Evolutionary conservation across 2,329 filamentous ascomycete genomes (phyloP).

Genomic region (Exophiala viscosa): DNA sequence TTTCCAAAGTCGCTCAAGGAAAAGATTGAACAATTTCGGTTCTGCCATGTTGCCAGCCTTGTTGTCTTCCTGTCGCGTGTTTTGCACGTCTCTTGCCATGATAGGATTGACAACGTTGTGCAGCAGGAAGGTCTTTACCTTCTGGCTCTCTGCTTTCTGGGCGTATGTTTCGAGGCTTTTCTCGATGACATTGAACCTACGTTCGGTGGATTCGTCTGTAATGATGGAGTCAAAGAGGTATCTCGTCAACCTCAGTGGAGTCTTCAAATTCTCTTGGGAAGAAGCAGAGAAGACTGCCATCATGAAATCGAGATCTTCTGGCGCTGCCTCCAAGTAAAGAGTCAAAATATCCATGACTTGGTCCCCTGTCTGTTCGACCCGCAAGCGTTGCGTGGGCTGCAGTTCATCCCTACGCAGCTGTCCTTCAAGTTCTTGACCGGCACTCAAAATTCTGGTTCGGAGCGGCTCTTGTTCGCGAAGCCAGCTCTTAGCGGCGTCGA

Average conservation of each 20-base stretch:
- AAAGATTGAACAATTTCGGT: conserved; percentile 77
- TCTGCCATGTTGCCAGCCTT: conserved; percentile 74
- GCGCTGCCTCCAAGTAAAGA: conserved; percentile 69
- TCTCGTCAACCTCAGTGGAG: conserved; percentile 68
- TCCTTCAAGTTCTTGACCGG: conserved; percentile 74
- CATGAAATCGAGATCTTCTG: conserved; percentile 74
- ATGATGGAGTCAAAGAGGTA: conserved; percentile 87
- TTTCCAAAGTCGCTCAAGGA: conserved; percentile 92
- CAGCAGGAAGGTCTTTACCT: conserved; percentile 87
- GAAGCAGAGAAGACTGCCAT: conserved; percentile 81
- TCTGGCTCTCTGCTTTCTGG: conserved; percentile 72
- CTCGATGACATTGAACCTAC: conserved; percentile 76
- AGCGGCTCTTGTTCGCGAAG: conserved; percentile 53
- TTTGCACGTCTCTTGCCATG: conserved; percentile 91
- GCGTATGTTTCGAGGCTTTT: conserved; percentile 86
- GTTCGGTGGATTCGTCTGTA: conserved; percentile 76
- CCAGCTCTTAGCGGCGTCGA: conserved; percentile 64
- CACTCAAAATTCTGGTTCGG: conserved; percentile 57
- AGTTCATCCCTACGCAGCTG: conserved; percentile 69
- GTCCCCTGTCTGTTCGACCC: conserved; percentile 83
- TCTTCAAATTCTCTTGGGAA: conserved; percentile 76
- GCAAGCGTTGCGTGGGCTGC: conserved; percentile 69
- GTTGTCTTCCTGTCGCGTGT: conserved; percentile 62
- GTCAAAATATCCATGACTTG: conserved; percentile 83
- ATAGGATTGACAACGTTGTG: conserved; percentile 94